Evolutionary conservation across 441 rosid genomes (phyloP).

Genomic region (Theobroma grandiflorum): DNA sequence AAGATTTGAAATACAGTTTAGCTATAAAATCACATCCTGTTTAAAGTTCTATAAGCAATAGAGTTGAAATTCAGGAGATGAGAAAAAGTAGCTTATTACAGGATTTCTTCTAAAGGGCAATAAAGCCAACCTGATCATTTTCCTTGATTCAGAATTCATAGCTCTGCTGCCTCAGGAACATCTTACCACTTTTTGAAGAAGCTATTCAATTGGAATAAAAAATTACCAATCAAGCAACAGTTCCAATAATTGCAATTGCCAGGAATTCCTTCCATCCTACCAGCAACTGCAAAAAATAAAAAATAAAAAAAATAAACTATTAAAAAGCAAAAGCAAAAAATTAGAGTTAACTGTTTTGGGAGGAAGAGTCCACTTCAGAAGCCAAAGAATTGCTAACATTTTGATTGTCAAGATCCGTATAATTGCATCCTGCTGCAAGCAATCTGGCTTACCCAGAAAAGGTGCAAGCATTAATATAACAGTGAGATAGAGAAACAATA

Average conservation of each 20-base stretch:
- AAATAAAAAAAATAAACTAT: background rate
- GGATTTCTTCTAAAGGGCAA: background rate
- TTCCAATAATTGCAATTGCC: conserved; percentile 15
- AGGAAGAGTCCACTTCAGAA: conserved; percentile 10
- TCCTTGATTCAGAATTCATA: conserved; percentile 3
- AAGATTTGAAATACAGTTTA: background rate
- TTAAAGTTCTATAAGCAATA: background rate
- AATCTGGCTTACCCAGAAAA: background rate
- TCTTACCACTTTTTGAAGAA: conserved; percentile 1
- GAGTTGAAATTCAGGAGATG: background rate
- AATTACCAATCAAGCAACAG: background rate
- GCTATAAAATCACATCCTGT: background rate
- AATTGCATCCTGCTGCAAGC: background rate
- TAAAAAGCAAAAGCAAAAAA: background rate
- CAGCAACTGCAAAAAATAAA: conserved; percentile 16
- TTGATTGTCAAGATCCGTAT: background rate
- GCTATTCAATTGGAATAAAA: conserved; percentile 11
- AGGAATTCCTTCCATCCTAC: background rate
- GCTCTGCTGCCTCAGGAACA: conserved; percentile 8
- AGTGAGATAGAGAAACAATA: background rate
- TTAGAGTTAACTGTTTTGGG: background rate
- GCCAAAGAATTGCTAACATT: background rate
- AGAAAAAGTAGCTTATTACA: conserved; percentile 3
- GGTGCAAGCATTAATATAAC: background rate
- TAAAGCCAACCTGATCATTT: conserved; percentile 16